A percentile compares a stretch with the other conserved stretches of the same genome.
phyloP scores from a whole-genome alignment of 306 rosid genomes.

The Acacia melanoxylon region DNA sequence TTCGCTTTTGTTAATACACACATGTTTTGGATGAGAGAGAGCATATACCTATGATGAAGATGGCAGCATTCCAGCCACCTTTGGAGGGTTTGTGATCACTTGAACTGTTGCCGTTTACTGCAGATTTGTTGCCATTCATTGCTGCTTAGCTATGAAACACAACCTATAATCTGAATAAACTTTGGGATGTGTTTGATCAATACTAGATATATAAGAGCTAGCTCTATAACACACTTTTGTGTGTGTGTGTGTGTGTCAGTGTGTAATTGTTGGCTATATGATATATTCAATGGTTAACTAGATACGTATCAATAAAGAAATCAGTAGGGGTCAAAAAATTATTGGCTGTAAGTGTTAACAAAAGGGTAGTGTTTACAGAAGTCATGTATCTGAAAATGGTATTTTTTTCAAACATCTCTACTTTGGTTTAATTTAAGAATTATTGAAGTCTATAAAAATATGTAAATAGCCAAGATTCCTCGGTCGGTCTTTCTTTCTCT shows the following conservation, averaged over 20 bases:
- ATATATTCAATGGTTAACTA: background rate
- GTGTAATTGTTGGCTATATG: background rate
- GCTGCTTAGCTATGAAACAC: background rate
- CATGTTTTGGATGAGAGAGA: background rate
- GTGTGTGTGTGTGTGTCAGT: no score
- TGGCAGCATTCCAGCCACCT: constrained; percentile 10
- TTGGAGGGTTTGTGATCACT: background rate
- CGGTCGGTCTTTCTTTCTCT: background rate
- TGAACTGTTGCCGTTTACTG: background rate
- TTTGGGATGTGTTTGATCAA: background rate
- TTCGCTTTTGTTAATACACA: background rate
- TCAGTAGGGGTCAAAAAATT: background rate
- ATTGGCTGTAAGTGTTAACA: background rate
- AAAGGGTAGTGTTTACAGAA: background rate
- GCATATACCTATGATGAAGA: background rate
- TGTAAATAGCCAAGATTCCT: background rate
- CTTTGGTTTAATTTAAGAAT: background rate
- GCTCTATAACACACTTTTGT: background rate
- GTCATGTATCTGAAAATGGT: background rate
- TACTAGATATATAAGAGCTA: background rate
- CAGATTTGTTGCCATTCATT: background rate
- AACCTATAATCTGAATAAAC: background rate
- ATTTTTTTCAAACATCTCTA: background rate
- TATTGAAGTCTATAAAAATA: background rate
- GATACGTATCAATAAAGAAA: background rate